Base-by-base conservation (phyloP, 129 eudicot genomes). In the Kitagawia praeruptora region DNA sequence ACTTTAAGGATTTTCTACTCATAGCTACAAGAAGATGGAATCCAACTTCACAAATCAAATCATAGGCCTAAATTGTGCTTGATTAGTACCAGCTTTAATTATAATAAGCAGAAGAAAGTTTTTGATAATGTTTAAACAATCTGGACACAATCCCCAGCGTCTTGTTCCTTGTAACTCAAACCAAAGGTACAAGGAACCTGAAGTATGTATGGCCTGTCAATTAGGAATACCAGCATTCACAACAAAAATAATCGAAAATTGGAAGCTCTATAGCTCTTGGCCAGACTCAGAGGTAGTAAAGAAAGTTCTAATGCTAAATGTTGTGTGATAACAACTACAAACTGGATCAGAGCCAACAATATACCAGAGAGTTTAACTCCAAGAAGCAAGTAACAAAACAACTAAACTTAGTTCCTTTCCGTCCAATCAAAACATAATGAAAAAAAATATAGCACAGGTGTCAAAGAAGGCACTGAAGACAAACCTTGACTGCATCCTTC, bases 401-500 rank as follows among this genome's bases (percentile, higher is more conserved):
- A 66, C 8, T 27, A 10, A 66, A 28, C 16, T 31, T 1, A 12
- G 41, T 27, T 66, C 40, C 40, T 31, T 28, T 13, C 39, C 40
- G 31, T 66, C 31, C 19, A 13, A 28, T 66, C 40, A 13, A 28
- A 19, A 70, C 45, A 7, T 37, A 18, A 38, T 16, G 75, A 70
- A 37, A 2, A 2, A 13, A 34, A 15, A 27, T 15, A 46, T 27
- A 49, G 45, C 67, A 27, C 75, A 44, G 12, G 23, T 8, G 63
- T 42, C 63, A 56, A 31, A 54, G 66, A 54, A 16, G 73, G 27
- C 7, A 74, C 47, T 44, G 82, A 80, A 28, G 70, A 67, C 89
- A 64, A 47, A 92, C 97, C 96, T 87, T 86, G 96, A 87, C 82
- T 79, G 69, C 78, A 85, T 77, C 73, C 86, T 80, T 86, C 89